A percentile compares a stretch with the other conserved stretches of the same genome.
These are phyloP conservation scores for Fusarium sp. DNA, from an alignment of 2,329 filamentous ascomycete species.

Conservation along the genomic window DNA sequence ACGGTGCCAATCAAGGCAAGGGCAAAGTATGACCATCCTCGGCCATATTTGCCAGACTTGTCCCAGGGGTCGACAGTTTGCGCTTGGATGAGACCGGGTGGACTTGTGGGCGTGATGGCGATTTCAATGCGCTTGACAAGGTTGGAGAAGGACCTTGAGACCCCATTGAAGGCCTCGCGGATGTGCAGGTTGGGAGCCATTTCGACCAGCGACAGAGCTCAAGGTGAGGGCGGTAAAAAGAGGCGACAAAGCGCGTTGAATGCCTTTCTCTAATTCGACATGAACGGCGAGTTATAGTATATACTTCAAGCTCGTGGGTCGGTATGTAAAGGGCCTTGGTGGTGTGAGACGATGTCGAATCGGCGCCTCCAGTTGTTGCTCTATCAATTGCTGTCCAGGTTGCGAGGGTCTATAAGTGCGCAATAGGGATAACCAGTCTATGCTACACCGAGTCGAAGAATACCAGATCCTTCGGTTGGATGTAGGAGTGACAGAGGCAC, in stretches of 20 bases:
- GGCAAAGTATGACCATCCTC: conserved; percentile 91
- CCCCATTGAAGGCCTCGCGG: conserved; percentile 48
- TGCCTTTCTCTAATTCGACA: conserved; percentile 42
- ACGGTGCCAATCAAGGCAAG: conserved; percentile 77
- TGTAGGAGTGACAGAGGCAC: conserved; percentile 7
- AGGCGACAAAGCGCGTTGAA: conserved; percentile 44
- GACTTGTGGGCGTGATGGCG: conserved; percentile 69
- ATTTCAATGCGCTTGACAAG: conserved; percentile 70
- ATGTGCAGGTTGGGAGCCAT: conserved; percentile 57
- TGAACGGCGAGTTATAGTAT: conserved; percentile 26
- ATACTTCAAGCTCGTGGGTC: conserved; percentile 11
- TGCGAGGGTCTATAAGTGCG: conserved; percentile 10
- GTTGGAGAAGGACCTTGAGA: conserved; percentile 50
- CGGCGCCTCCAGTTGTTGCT: conserved; percentile 15
- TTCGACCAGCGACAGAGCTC: conserved; percentile 47
- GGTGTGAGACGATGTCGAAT: not conserved
- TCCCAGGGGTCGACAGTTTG: conserved; percentile 81
- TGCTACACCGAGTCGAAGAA: conserved; percentile 33
- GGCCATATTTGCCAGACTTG: conserved; percentile 84
- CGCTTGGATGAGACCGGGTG: conserved; percentile 71
- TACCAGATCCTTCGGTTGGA: conserved; percentile 40
- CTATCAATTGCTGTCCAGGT: conserved; percentile 3
- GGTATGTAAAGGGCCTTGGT: conserved; percentile 3
- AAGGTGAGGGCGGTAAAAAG: conserved; percentile 17
- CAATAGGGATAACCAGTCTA: conserved; percentile 9